A percentile compares a stretch with the other conserved stretches of the same genome.
Conservation (phyloP, 1,284 basidiomycete genomes). For the Exobasidium rhododendri region DNA sequence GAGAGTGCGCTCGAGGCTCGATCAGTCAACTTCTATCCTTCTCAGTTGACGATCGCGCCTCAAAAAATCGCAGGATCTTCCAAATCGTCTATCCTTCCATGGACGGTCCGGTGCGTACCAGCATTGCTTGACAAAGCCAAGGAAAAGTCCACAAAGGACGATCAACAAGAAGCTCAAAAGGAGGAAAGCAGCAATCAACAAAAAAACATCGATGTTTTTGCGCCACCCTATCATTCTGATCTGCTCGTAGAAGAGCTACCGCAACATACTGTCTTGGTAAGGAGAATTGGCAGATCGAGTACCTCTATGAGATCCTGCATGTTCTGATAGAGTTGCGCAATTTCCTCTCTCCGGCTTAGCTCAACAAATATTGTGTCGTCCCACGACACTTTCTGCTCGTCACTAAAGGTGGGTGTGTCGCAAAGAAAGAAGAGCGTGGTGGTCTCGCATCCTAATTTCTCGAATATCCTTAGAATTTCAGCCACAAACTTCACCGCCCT, state of each 20-base stretch:
- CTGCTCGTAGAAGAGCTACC: slow-evolving; percentile 37
- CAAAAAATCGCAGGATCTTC: slow-evolving; percentile 1
- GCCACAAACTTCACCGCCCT: slow-evolving; percentile 44
- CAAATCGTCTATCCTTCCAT: slow-evolving; percentile 18
- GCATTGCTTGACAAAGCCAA: slow-evolving; percentile 42
- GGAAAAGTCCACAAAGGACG: background rate
- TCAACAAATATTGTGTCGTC: slow-evolving; percentile 53
- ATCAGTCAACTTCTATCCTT: slow-evolving; percentile 3
- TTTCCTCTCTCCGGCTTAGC: background rate
- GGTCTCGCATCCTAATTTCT: too few relatives aligned
- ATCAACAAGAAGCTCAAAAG: background rate
- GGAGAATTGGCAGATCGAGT: background rate
- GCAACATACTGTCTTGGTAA: slow-evolving; percentile 36
- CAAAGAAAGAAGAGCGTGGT: too few relatives aligned
- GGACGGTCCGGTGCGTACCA: slow-evolving; percentile 47
- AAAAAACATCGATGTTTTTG: slow-evolving; percentile 46
- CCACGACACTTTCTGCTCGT: slow-evolving; percentile 51
- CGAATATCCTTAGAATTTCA: slow-evolving; percentile 41
- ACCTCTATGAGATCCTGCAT: background rate
- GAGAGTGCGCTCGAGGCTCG: background rate
- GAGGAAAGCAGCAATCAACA: slow-evolving; percentile 17
- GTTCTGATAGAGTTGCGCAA: too few relatives aligned
- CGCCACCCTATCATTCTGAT: slow-evolving; percentile 52
- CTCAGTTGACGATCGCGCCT: background rate
- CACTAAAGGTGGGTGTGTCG: slow-evolving; percentile 21